Conservation (phyloP, 2,329 filamentous ascomycete genomes). For the Paraphaeosphaeria sporulosa region DNA sequence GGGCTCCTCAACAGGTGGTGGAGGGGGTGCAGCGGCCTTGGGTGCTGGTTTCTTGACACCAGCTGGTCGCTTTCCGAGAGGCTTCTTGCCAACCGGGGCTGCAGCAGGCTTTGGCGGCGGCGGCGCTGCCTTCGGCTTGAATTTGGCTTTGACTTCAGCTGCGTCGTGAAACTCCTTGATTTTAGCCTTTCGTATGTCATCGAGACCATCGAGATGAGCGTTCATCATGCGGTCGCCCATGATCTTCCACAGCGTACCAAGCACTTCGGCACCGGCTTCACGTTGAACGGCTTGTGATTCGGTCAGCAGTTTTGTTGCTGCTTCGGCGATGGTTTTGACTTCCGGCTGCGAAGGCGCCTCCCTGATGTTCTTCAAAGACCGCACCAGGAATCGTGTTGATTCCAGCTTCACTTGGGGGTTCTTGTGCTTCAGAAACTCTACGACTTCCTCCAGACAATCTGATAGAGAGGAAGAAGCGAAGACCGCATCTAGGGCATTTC, state of each 20-base stretch:
- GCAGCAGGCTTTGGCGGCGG: constrained; percentile 65
- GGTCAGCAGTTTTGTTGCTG: constrained; percentile 85
- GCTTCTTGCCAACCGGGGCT: constrained; percentile 53
- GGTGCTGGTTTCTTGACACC: constrained; percentile 62
- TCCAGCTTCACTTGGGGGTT: constrained; percentile 98
- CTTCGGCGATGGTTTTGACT: constrained; percentile 84
- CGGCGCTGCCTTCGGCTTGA: constrained; percentile 79
- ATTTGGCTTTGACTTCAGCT: constrained; percentile 86
- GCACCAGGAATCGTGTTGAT: constrained; percentile 90
- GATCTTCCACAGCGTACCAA: constrained; percentile 98
- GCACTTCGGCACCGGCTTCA: constrained; percentile 87
- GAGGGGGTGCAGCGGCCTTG: constrained; percentile 45
- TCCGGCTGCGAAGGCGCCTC: constrained; percentile 86
- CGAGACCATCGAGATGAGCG: constrained; percentile 85
- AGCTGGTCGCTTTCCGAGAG: constrained; percentile 60
- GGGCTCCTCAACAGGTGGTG: constrained; percentile 51
- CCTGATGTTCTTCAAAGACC: constrained; percentile 82
- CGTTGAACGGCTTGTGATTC: constrained; percentile 87
- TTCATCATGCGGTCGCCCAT: constrained; percentile 97
- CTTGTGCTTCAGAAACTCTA: constrained; percentile 87
- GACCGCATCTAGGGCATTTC: constrained; percentile 79
- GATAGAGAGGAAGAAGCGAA: constrained; percentile 73
- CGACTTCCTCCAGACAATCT: constrained; percentile 90
- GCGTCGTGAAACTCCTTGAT: constrained; percentile 90
- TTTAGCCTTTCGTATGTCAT: constrained; percentile 94